Evolutionary conservation across 768 basidiomycete species (phyloP), one percentile per base, ranked within the genome.

Genomic region (Tubosaeta brunneosetosa): DNA sequence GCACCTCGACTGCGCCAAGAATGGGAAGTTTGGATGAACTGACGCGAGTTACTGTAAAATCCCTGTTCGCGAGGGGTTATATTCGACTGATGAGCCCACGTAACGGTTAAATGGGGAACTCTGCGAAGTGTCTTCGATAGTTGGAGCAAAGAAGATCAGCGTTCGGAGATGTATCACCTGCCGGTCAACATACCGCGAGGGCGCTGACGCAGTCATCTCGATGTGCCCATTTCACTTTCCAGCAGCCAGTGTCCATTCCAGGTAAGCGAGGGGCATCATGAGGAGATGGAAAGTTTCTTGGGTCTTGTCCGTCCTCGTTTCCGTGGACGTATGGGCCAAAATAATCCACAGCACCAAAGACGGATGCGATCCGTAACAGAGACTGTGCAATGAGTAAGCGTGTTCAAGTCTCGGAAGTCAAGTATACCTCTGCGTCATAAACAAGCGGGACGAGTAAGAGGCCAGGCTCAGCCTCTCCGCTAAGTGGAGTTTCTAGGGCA

Each of bases 191-290:
- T 64, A 88, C 89, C 78, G 81, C 80, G 44, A 88, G 73, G 22
- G 89, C 89, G 55, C 73, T 80, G 38, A 89, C 77, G 53, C 84
- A 86, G 58, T 91, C 84, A 54, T 88, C 84, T 40, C 89, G 77
- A 65, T 87, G 81, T 26, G 77, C 73, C 86, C 86, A 92, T 63
- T 91, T 92, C 37, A 90, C 75, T 61, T 86, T 86, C 82, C 86
- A 91, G 53, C 84, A 83, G 5, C 74, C 68, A 1, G 60, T 55
- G 48, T 83, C 79, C 87, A 88, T 90, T 11, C 61, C 60, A 6
- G 75, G 40, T 32, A 74, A 74, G 38, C 84, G 82, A 26, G 77
- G 76, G 3, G 71, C 75, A 59, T 83, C 69, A 58, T 91, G 88
- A 4, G 84, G 83, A 38, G 58, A 58, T 9, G 82, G 80, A 55